phyloP scores from a whole-genome alignment of 1,284 basidiomycete genomes.

The Moniliophthora roreri region DNA sequence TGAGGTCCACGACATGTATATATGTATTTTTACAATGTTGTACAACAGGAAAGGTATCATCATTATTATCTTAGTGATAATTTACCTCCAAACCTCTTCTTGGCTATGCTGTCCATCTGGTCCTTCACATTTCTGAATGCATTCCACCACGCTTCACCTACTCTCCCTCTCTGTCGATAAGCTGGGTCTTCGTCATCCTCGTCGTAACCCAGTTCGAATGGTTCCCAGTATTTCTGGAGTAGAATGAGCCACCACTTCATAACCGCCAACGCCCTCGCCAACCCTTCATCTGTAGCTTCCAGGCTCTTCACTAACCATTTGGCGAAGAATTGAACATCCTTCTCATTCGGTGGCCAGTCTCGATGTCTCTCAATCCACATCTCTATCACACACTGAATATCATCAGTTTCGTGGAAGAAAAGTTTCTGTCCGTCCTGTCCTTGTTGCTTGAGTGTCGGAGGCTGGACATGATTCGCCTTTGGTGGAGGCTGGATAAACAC shows the following conservation, averaged over 20 bases:
- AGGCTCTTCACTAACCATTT: constrained; percentile 69
- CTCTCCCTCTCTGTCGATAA: constrained; percentile 32
- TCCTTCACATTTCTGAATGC: constrained; percentile 65
- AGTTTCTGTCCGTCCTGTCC: constrained; percentile 52
- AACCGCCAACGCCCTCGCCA: constrained; percentile 67
- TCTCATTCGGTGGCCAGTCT: constrained; percentile 58
- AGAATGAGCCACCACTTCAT: constrained; percentile 80
- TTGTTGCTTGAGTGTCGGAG: constrained; percentile 55
- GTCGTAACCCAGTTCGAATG: constrained; percentile 46
- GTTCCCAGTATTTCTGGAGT: constrained; percentile 55
- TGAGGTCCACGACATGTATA: no score
- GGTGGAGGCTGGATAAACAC: constrained; percentile 49
- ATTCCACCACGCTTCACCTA: constrained; percentile 75
- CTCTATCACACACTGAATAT: constrained; percentile 69
- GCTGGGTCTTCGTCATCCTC: constrained; percentile 30
- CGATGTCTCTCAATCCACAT: constrained; percentile 69
- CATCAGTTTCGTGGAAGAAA: constrained; percentile 57
- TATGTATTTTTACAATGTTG: no score
- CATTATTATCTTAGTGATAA: constrained; percentile 40
- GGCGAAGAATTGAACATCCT: constrained; percentile 71
- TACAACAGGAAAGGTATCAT: background rate
- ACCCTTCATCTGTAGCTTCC: constrained; percentile 56
- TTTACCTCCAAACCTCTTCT: constrained; percentile 67
- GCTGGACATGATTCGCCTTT: constrained; percentile 44
- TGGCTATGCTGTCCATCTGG: constrained; percentile 58